These are phyloP conservation scores for Starmerella sp. DNA, from an alignment of 805 yeast genomes.

Conservation along the genomic window DNA sequence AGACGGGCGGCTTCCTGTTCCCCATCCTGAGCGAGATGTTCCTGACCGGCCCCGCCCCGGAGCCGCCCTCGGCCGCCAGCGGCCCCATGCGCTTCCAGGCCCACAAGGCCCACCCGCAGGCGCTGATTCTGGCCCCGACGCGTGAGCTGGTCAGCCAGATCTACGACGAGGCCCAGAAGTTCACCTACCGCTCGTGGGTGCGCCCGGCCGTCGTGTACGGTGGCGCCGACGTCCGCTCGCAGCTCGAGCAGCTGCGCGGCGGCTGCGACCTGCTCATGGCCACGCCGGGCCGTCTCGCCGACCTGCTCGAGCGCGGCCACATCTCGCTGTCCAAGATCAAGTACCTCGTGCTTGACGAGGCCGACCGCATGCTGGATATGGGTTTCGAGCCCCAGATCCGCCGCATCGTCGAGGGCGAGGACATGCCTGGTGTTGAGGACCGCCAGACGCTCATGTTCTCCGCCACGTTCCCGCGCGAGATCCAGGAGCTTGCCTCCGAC, in stretches of 20 bases:
- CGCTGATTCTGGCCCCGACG: conserved; percentile 94
- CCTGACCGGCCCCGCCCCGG: conserved; percentile 64
- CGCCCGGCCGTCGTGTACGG: conserved; percentile 94
- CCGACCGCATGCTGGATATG: conserved; percentile 99
- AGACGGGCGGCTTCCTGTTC: conserved; percentile 98
- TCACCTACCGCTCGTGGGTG: conserved; percentile 97
- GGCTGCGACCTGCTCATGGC: conserved; percentile 97
- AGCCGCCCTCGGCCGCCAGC: conserved; percentile 4
- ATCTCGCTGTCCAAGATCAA: conserved; percentile 82
- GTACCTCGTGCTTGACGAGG: conserved; percentile 97
- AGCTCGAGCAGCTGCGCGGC: conserved; percentile 74
- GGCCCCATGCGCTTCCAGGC: conserved; percentile 25
- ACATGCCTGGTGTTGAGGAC: conserved; percentile 82
- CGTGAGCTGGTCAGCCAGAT: conserved; percentile 98
- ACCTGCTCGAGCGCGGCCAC: conserved; percentile 87
- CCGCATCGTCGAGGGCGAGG: conserved; percentile 94
- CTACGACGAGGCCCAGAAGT: conserved; percentile 88
- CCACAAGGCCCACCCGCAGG: conserved; percentile 85
- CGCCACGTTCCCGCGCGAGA: conserved; percentile 97
- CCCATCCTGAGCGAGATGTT: conserved; percentile 91
- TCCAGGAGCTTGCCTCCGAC: conserved; percentile 93
- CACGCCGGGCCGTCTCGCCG: conserved; percentile 98
- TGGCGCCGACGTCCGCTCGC: conserved; percentile 89
- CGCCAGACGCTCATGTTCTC: conserved; percentile 98
- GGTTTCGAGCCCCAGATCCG: conserved; percentile 99